phyloP scores from a whole-genome alignment of 768 basidiomycete genomes.

The Suillus bovinus region DNA sequence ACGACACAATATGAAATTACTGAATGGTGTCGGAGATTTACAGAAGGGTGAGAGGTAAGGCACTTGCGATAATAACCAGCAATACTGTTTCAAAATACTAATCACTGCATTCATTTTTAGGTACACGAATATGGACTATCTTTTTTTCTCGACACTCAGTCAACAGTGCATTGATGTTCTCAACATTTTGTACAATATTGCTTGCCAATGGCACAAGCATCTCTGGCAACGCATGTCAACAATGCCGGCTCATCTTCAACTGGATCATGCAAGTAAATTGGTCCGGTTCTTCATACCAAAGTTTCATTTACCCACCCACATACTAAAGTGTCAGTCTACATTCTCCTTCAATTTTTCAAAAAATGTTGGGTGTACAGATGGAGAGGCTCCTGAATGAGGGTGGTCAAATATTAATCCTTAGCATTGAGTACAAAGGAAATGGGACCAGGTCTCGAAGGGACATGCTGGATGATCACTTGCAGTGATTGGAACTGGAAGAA shows the following conservation, averaged over 20 bases:
- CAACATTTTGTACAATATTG: too few relatives aligned
- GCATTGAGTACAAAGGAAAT: slow-evolving; percentile 18
- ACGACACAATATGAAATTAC: slow-evolving; percentile 15
- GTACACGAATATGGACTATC: neutral
- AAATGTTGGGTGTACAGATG: slow-evolving; percentile 19
- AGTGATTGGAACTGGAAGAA: slow-evolving; percentile 19
- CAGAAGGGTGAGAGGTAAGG: neutral
- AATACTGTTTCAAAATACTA: neutral
- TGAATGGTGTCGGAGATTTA: neutral
- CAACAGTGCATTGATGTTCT: neutral
- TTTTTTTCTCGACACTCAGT: neutral
- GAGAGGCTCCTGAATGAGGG: slow-evolving; percentile 19
- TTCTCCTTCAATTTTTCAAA: slow-evolving; percentile 9
- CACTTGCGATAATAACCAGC: neutral
- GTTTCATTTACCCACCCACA: slow-evolving; percentile 21
- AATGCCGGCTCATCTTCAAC: neutral
- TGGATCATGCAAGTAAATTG: neutral
- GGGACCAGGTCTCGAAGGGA: slow-evolving; percentile 14
- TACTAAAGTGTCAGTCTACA: slow-evolving; percentile 9
- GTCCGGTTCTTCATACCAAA: slow-evolving; percentile 21
- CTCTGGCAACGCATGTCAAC: too few relatives aligned
- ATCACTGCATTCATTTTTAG: neutral
- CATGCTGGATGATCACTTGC: slow-evolving; percentile 15
- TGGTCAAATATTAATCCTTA: slow-evolving; percentile 17
- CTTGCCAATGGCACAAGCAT: too few relatives aligned